Evolutionary conservation across 192 early-diverging fungal species (phyloP).

Genomic region (Borealophlyctis nickersoniae): DNA sequence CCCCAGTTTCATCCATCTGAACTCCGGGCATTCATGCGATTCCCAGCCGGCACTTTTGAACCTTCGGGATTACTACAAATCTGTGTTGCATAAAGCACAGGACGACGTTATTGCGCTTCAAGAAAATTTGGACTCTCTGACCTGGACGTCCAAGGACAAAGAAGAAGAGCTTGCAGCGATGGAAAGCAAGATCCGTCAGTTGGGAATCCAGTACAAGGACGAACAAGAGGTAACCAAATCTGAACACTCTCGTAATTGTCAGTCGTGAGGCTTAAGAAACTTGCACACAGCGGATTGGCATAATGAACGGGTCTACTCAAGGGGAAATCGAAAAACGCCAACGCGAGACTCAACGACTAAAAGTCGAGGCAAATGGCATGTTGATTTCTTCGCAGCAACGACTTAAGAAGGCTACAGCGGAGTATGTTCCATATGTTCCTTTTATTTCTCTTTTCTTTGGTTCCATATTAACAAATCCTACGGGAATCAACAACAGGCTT

Average conservation of each 20-base stretch:
- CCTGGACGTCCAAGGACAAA: slow-evolving; percentile 35
- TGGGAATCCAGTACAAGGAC: slow-evolving; percentile 39
- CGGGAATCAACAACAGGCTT: slow-evolving; percentile 22
- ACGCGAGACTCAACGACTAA: slow-evolving; percentile 36
- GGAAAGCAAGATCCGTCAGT: slow-evolving; percentile 27
- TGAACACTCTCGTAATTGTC: neutral
- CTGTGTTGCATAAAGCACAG: slow-evolving; percentile 17
- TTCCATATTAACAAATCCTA: neutral
- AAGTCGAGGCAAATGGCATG: slow-evolving; percentile 24
- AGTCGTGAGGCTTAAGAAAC: neutral
- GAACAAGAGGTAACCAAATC: slow-evolving; percentile 46
- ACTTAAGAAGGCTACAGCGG: slow-evolving; percentile 26
- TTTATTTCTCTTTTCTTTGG: slow-evolving; percentile 1
- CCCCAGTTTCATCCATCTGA: neutral
- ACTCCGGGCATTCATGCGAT: neutral
- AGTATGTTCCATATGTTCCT: slow-evolving; percentile 24
- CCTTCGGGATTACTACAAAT: slow-evolving; percentile 37
- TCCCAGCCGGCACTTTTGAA: slow-evolving; percentile 35
- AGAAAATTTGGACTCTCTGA: slow-evolving; percentile 44
- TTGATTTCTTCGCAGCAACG: slow-evolving; percentile 30
- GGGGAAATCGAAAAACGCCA: slow-evolving; percentile 44
- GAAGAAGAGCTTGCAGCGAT: slow-evolving; percentile 39
- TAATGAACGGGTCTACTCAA: slow-evolving; percentile 12
- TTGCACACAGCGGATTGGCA: slow-evolving; percentile 18
- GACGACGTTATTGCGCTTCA: slow-evolving; percentile 45